Evolutionary conservation across 2,329 filamentous ascomycete species (phyloP).

Genomic region (Didymella pinodella): DNA sequence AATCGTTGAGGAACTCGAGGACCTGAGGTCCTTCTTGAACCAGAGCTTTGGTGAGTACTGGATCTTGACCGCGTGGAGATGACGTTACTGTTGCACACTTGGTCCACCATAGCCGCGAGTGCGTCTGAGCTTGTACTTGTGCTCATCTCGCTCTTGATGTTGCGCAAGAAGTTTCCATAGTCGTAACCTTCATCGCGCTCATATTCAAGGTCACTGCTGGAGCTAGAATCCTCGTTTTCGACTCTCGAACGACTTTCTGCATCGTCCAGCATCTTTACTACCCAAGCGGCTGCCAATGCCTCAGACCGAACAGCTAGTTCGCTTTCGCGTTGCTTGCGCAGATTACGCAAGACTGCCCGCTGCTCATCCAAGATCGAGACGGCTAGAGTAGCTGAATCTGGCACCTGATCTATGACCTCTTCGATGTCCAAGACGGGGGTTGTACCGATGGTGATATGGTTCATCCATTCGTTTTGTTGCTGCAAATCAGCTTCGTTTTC

Average conservation of each 20-base stretch:
- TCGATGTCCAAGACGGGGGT: constrained; percentile 2
- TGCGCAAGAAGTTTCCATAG: constrained; percentile 28
- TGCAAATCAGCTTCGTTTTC: not conserved
- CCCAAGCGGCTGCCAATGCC: constrained; percentile 27
- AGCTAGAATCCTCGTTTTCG: constrained; percentile 12
- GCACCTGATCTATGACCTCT: not conserved
- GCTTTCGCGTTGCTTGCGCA: constrained; percentile 15
- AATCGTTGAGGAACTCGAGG: not conserved
- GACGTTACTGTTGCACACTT: constrained; percentile 8
- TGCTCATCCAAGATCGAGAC: constrained; percentile 27
- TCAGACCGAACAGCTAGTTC: constrained; percentile 3
- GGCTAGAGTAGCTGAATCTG: not conserved
- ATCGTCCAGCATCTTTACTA: constrained; percentile 24
- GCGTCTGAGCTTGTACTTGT: constrained; percentile 7
- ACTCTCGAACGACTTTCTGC: constrained; percentile 4
- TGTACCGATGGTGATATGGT: not conserved
- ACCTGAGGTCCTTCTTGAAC: not conserved
- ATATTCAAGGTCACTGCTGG: constrained; percentile 8
- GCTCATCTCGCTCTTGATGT: constrained; percentile 22
- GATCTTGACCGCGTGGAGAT: not conserved
- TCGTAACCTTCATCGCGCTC: constrained; percentile 23
- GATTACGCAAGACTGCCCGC: constrained; percentile 23
- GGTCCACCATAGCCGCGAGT: constrained; percentile 13
- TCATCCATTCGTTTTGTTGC: constrained; percentile 20
- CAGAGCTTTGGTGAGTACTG: not conserved